Evolutionary conservation across 345 rosid genomes (phyloP).

Genomic region (Firmiana major): DNA sequence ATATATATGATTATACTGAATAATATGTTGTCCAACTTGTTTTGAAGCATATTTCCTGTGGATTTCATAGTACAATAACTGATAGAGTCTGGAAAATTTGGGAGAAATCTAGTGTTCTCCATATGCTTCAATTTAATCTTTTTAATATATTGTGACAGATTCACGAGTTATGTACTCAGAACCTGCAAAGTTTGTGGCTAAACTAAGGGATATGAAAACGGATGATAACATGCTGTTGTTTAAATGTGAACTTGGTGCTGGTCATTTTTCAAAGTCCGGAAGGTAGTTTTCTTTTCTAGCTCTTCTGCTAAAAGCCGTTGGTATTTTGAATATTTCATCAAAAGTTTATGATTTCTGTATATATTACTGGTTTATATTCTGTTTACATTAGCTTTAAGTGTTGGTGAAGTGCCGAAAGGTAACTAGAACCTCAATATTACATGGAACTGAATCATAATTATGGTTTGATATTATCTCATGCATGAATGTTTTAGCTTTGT

Average conservation of each 20-base stretch:
- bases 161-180: constrained; percentile 91
- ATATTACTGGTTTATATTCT: not conserved
- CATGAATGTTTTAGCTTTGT: not conserved
- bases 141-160: constrained; percentile 44
- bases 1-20: no score
- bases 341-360: not conserved
- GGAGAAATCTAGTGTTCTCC: not conserved
- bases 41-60: not conserved
- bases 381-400: not conserved
- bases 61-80: not conserved
- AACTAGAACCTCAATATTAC: not conserved
- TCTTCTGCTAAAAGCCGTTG: no score
- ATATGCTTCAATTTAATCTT: not conserved
- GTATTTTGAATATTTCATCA: not conserved
- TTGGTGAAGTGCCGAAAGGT: not conserved
- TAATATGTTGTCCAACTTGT: not conserved
- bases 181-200: constrained; percentile 87
- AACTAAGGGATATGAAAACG: constrained; percentile 82
- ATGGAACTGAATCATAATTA: not conserved
- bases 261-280: constrained; percentile 94
- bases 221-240: constrained; percentile 67
- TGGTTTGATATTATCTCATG: not conserved
- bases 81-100: not conserved
- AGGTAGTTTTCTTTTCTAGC: constrained; percentile 40
- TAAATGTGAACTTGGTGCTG: constrained; percentile 90